phyloP scores from a whole-genome alignment of 1,284 basidiomycete genomes.

The Ceratobasidium sp. region DNA sequence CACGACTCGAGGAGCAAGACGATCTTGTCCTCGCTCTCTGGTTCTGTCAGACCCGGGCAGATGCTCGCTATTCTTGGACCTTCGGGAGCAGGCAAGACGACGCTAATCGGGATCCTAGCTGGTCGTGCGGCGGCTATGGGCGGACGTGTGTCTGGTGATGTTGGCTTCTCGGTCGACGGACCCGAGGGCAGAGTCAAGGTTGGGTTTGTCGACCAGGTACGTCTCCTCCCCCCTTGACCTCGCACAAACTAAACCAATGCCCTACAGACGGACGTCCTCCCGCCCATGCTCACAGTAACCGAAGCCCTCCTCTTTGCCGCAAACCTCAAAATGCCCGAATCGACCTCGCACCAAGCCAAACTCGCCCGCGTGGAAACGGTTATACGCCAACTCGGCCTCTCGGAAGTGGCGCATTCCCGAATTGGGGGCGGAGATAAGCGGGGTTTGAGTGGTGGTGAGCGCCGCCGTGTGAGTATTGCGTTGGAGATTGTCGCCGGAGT shows the following conservation, averaged over 20 bases:
- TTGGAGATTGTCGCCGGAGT: slow-evolving; percentile 57
- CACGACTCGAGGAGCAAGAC: not conserved
- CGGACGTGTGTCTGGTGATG: slow-evolving; percentile 68
- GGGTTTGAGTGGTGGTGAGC: slow-evolving; percentile 65
- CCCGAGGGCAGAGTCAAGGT: slow-evolving; percentile 50
- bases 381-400: slow-evolving; percentile 77
- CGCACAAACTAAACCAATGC: not conserved
- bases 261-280: slow-evolving; percentile 71
- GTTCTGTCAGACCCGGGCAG: slow-evolving; percentile 73
- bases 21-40: slow-evolving; percentile 76
- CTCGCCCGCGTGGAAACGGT: slow-evolving; percentile 65
- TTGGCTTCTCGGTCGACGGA: slow-evolving; percentile 57
- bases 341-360: slow-evolving; percentile 70
- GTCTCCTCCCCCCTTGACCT: slow-evolving; percentile 28
- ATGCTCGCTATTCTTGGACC: slow-evolving; percentile 89
- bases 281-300: slow-evolving; percentile 77
- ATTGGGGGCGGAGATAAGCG: slow-evolving; percentile 63
- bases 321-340: slow-evolving; percentile 80
- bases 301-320: slow-evolving; percentile 88
- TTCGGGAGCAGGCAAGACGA: slow-evolving; percentile 82
- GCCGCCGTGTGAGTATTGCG: slow-evolving; percentile 66
- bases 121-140: slow-evolving; percentile 68
- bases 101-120: slow-evolving; percentile 83
- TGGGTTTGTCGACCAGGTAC: slow-evolving; percentile 80
- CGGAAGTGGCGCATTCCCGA: slow-evolving; percentile 69